Evolutionary conservation across 1,284 basidiomycete genomes (phyloP).

Genomic region (Ganoderma sinense): DNA sequence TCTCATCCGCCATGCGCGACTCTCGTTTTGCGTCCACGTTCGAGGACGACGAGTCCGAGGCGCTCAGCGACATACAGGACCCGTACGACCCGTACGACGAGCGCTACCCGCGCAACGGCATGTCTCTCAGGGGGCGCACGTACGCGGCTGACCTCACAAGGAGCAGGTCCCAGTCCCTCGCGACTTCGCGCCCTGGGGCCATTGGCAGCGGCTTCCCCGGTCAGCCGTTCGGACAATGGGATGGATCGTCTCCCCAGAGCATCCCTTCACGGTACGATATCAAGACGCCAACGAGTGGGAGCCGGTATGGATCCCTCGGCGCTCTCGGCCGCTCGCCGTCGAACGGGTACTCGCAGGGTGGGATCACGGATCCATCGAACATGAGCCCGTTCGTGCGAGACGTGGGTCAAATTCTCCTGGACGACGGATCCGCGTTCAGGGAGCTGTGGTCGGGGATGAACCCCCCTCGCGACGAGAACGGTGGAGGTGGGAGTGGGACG

Average conservation of each 20-base stretch:
- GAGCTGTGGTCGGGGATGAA: constrained; percentile 76
- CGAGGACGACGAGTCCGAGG: constrained; percentile 78
- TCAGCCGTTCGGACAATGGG: constrained; percentile 53
- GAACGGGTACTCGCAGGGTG: constrained; percentile 57
- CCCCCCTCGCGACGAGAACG: constrained; percentile 65
- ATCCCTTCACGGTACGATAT: constrained; percentile 67
- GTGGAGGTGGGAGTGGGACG: constrained; percentile 74
- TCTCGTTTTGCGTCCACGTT: constrained; percentile 69
- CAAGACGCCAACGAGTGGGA: constrained; percentile 60
- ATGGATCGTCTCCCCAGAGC: constrained; percentile 60
- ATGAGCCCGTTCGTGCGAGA: constrained; percentile 84
- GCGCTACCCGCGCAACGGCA: constrained; percentile 50
- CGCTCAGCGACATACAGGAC: constrained; percentile 52
- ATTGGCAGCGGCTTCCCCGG: constrained; percentile 51
- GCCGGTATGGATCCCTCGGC: constrained; percentile 72
- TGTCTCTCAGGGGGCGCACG: constrained; percentile 56
- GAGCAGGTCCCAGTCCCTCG: constrained; percentile 80
- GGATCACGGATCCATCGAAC: constrained; percentile 70
- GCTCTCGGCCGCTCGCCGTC: constrained; percentile 61
- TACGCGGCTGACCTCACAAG: constrained; percentile 67
- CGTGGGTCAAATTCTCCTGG: constrained; percentile 76
- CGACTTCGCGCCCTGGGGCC: constrained; percentile 60
- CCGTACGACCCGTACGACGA: constrained; percentile 55
- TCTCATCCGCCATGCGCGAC: constrained; percentile 70
- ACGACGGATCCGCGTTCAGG: constrained; percentile 71